These are phyloP conservation scores for Maudiozyma humilis DNA, from an alignment of 1,139 yeast species.

Conservation along the genomic window DNA sequence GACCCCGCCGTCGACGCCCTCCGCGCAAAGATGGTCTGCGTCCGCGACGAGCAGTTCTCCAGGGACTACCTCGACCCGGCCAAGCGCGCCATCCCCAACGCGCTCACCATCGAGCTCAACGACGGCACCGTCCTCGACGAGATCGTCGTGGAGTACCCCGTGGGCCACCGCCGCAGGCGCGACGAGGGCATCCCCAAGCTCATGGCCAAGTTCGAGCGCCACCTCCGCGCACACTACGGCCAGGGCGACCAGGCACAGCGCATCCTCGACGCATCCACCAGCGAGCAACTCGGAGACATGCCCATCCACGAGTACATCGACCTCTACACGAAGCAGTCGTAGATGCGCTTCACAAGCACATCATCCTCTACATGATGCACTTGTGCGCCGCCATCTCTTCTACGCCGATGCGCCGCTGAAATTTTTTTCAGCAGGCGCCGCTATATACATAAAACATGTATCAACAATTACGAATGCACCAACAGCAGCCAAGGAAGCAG, in stretches of 20 bases:
- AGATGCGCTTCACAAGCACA: too few species aligned
- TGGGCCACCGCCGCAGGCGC: constrained; percentile 50
- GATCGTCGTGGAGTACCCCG: constrained; percentile 47
- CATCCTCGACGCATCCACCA: constrained; percentile 34
- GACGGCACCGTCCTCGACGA: constrained; percentile 49
- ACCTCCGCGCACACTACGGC: constrained; percentile 39
- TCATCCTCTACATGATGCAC: not conserved
- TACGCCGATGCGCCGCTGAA: too few species aligned
- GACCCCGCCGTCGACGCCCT: constrained; percentile 46
- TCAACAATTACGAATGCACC: too few species aligned
- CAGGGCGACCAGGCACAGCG: constrained; percentile 32
- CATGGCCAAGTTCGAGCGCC: constrained; percentile 43
- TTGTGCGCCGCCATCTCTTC: too few species aligned
- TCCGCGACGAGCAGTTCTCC: constrained; percentile 42
- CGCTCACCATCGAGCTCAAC: constrained; percentile 41
- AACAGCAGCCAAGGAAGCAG: too few species aligned
- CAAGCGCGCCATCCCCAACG: constrained; percentile 51
- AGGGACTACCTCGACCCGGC: constrained; percentile 48
- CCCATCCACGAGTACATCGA: constrained; percentile 46
- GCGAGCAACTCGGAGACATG: constrained; percentile 34
- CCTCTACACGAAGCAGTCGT: too few species aligned
- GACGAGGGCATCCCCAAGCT: constrained; percentile 52
- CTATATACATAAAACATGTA: not conserved
- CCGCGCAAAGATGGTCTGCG: constrained; percentile 48
- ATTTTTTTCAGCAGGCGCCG: not conserved